Evolutionary conservation across 2,329 filamentous ascomycete genomes (phyloP).

Genomic region (Tolypocladium ophioglossoides): DNA sequence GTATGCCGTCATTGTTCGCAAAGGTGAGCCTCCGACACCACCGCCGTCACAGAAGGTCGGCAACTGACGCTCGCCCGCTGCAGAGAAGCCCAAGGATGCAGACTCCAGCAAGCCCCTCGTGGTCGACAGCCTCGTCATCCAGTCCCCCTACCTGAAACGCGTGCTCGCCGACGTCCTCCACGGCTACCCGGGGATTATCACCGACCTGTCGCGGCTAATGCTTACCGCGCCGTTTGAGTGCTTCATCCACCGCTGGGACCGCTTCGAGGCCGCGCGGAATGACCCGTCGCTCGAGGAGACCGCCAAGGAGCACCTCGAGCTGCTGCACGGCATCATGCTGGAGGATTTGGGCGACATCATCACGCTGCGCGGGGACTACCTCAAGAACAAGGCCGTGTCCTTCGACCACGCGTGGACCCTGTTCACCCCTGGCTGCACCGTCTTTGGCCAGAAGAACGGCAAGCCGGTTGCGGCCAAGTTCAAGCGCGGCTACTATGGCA

Average conservation of each 20-base stretch:
- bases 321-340: slow-evolving; percentile 36
- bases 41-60: neutral
- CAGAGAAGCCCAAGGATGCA: slow-evolving; percentile 34
- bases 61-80: neutral
- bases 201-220: slow-evolving; percentile 47
- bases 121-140: slow-evolving; percentile 52
- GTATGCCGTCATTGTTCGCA: slow-evolving; percentile 49
- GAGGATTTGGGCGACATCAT: slow-evolving; percentile 41
- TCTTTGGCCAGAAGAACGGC: slow-evolving; percentile 28
- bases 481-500: slow-evolving; percentile 22
- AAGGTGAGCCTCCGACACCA: slow-evolving; percentile 18
- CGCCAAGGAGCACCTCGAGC: slow-evolving; percentile 33
- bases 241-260: slow-evolving; percentile 55
- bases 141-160: slow-evolving; percentile 49
- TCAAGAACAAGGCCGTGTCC: slow-evolving; percentile 41
- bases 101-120: slow-evolving; percentile 50
- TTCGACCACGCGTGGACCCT: slow-evolving; percentile 44
- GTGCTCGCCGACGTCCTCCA: slow-evolving; percentile 43
- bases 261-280: slow-evolving; percentile 30
- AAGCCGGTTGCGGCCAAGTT: slow-evolving; percentile 29
- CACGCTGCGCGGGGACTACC: slow-evolving; percentile 37
- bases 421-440: slow-evolving; percentile 33
- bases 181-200: slow-evolving; percentile 50
- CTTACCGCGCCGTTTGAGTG: slow-evolving; percentile 51
- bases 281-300: slow-evolving; percentile 27